Conservation (phyloP, 192 early-diverging fungal genomes). For the Radiomyces spectabilis region DNA sequence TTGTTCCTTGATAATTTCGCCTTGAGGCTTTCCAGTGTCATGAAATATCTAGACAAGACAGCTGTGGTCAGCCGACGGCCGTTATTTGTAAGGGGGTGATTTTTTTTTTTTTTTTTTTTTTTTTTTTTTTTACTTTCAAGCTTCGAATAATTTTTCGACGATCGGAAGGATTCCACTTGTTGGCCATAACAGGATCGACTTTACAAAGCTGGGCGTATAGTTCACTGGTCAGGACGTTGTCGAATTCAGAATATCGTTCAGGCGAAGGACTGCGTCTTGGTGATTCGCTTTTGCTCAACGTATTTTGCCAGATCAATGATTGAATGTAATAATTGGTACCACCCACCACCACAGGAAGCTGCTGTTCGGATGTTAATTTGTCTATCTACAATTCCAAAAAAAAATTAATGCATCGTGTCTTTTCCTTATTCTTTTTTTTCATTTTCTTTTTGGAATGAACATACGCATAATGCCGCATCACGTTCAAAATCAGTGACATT, state of each 20-base stretch:
- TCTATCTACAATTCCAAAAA: slow-evolving; percentile 44
- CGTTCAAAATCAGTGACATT: slow-evolving; percentile 77
- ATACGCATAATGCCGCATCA: slow-evolving; percentile 67
- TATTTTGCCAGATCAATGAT: slow-evolving; percentile 73
- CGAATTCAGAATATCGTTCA: slow-evolving; percentile 5
- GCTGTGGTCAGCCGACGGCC: too few relatives aligned
- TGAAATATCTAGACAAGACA: slow-evolving; percentile 67
- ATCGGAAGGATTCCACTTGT: slow-evolving; percentile 86
- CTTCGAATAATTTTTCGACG: slow-evolving; percentile 79
- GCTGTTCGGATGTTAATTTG: slow-evolving; percentile 63
- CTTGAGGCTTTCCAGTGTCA: slow-evolving; percentile 66
- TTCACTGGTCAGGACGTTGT: slow-evolving; percentile 35
- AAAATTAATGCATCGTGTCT: not conserved
- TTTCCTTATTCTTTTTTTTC: too few relatives aligned
- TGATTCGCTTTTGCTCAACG: slow-evolving; percentile 38
- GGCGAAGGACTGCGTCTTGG: slow-evolving; percentile 6
- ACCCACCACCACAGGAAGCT: slow-evolving; percentile 84
- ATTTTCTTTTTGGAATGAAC: too few relatives aligned
- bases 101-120: too few relatives aligned
- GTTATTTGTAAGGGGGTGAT: too few relatives aligned
- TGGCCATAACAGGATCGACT: slow-evolving; percentile 83
- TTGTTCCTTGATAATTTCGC: slow-evolving; percentile 67
- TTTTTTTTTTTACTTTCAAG: slow-evolving; percentile 67
- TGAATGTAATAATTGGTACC: slow-evolving; percentile 99
- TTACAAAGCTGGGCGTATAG: slow-evolving; percentile 61